Percentiles rank a stretch among this genome's conserved stretches.
Conservation (phyloP, 2,329 filamentous ascomycete genomes). For the Penicillium decumbens region DNA sequence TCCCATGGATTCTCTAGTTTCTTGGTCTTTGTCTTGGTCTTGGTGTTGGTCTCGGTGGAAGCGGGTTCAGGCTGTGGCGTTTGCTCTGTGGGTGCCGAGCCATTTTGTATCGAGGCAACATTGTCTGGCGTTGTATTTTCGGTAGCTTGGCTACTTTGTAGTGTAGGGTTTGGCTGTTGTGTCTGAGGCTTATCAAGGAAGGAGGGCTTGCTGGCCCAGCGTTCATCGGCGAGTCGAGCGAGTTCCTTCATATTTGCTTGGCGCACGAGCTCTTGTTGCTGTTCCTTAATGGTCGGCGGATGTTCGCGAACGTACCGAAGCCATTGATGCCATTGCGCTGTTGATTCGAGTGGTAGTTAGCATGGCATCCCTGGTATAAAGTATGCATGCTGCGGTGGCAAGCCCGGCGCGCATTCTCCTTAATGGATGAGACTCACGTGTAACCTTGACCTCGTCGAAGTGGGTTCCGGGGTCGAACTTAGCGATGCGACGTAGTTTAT, state of each 20-base stretch:
- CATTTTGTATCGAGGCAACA: conserved; percentile 18
- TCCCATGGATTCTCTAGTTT: conserved; percentile 54
- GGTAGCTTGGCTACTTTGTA: conserved; percentile 42
- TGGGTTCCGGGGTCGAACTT: conserved; percentile 51
- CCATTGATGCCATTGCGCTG: conserved; percentile 66
- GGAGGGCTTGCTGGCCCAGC: conserved; percentile 58
- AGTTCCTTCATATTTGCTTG: conserved; percentile 57
- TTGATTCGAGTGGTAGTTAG: conserved; percentile 14
- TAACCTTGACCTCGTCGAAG: conserved; percentile 57
- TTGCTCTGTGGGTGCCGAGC: not conserved
- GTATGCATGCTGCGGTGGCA: not conserved
- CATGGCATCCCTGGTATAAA: not conserved
- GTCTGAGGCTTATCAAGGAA: conserved; percentile 54
- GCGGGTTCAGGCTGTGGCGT: conserved; percentile 5
- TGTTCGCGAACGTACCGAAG: conserved; percentile 57
- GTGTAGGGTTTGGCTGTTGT: conserved; percentile 48
- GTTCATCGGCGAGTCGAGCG: conserved; percentile 56
- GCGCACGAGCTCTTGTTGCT: conserved; percentile 53
- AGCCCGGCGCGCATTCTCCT: not conserved
- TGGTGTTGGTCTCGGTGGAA: not conserved
- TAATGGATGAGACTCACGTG: conserved; percentile 42
- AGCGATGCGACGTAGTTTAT: conserved; percentile 56
- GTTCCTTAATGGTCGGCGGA: conserved; percentile 56
- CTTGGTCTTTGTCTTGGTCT: conserved; percentile 3
- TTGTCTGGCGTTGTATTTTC: conserved; percentile 33